These are phyloP conservation scores for Neoboletus brunneissimus DNA, from an alignment of 768 basidiomycete species.

Conservation along the genomic window DNA sequence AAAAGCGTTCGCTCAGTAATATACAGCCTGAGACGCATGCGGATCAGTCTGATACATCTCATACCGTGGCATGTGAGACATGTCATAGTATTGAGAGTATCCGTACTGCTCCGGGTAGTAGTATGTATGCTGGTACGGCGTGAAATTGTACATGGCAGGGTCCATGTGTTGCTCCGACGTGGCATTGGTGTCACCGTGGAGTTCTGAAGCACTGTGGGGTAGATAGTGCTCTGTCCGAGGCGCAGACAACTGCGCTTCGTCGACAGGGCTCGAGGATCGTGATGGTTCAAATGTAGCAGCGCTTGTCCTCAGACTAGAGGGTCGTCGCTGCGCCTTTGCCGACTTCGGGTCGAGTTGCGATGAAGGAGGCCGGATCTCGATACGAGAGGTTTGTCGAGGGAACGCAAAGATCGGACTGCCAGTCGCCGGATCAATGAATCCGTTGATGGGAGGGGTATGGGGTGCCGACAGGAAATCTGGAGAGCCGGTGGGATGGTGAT, in stretches of 20 bases:
- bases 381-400: conserved; percentile 65
- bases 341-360: conserved; percentile 25
- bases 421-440: conserved; percentile 63
- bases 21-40: conserved; percentile 49
- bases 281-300: conserved; percentile 52
- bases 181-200: conserved; percentile 15
- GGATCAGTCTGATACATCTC: conserved; percentile 62
- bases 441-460: conserved; percentile 59
- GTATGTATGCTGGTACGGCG: conserved; percentile 57
- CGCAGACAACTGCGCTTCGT: conserved; percentile 11
- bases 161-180: conserved; percentile 31
- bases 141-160: conserved; percentile 49
- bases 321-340: conserved; percentile 28
- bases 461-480: conserved; percentile 62
- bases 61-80: conserved; percentile 62
- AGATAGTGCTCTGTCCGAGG: conserved; percentile 14
- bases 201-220: conserved; percentile 8
- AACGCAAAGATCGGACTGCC: conserved; percentile 72
- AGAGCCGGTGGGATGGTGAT: conserved; percentile 55
- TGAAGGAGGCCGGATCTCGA: conserved; percentile 71
- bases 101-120: conserved; percentile 70
- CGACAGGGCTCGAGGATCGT: conserved; percentile 28
- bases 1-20: conserved; percentile 47
- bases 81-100: conserved; percentile 67
- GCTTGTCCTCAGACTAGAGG: conserved; percentile 46